Evolutionary conservation across 108 stramenopile species (phyloP).

Genomic region (Epithemia pelagica): DNA sequence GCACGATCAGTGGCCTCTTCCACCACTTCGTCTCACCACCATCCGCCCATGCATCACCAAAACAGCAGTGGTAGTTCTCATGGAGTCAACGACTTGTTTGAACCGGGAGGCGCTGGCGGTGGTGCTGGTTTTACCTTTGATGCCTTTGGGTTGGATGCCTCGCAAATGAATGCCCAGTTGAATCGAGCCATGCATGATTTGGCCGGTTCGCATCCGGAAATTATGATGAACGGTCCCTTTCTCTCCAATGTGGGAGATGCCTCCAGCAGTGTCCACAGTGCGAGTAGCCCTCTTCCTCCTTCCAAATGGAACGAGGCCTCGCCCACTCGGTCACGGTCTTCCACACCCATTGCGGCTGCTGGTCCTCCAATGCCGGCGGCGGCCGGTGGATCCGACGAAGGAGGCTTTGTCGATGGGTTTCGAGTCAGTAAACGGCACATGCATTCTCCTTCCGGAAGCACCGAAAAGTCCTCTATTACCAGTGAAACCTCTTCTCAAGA

Average conservation of each 20-base stretch:
- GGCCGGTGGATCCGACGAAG: constrained; percentile 6
- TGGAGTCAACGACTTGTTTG: constrained; percentile 13
- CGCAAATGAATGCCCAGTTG: constrained; percentile 60
- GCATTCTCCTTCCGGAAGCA: constrained; percentile 14
- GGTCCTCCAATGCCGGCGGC: not conserved
- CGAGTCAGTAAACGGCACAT: constrained; percentile 7
- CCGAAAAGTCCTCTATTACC: constrained; percentile 15
- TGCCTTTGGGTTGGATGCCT: constrained; percentile 58
- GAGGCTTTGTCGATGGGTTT: constrained; percentile 45
- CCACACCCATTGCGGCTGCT: constrained; percentile 19
- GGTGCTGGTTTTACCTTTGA: constrained; percentile 55
- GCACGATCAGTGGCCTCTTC: not conserved
- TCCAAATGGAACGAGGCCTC: constrained; percentile 30
- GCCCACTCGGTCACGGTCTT: constrained; percentile 19
- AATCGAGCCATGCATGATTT: constrained; percentile 62
- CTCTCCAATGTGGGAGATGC: too few relatives aligned
- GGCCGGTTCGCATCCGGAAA: constrained; percentile 33
- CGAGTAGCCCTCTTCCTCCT: constrained; percentile 11
- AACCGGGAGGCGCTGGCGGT: constrained; percentile 11
- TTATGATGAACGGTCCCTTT: not conserved
- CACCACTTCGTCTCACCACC: not conserved
- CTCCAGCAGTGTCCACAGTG: constrained; percentile 2
- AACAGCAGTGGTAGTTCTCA: not conserved
- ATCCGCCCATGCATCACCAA: not conserved
- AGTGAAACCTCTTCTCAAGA: constrained; percentile 3